Base-by-base conservation (phyloP, 108 stramenopile species). In the Cyclotella baltica region DNA sequence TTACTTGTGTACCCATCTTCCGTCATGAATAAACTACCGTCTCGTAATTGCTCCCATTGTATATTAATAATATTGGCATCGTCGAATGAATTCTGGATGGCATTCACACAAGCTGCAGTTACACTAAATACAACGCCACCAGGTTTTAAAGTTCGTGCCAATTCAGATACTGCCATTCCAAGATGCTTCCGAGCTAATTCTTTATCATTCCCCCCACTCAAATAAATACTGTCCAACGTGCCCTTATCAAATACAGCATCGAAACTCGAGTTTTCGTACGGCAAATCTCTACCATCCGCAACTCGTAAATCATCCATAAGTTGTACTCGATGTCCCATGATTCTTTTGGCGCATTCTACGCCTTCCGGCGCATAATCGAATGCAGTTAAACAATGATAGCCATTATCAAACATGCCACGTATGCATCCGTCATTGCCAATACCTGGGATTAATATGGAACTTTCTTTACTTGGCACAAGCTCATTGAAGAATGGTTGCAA, bases 1-100 rank as follows among this genome's bases (percentile, higher is more conserved):
- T 88, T 91, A 50, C 88, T 89, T 4, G 88, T 74, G 40, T 85
- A 91, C 16, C 88, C 88, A 74, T 91, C 87, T 31, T 86, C 78
- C 18, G 88, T 91, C 0, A 86, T 78, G 64, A 78, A 80, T 6
- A 86, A 33, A 13, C 51, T 72, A 1, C 86, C 86, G 76, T 86
- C 83, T 62, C 76, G 53, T 51, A 76, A 43, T 28, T 80, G 77
- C 22, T 78, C 67, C 57, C 67, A 81, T 38, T 73, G 64, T 20
- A 62, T 62, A 81, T 78, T 69, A 0, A 9, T 37, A 23, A 75
- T 55, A 27, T 61, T 62, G 34, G 38, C 27, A 35, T 16, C 55
- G 36, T 81, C 76, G 70, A 79, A 89, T 30, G 70, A 46, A 30
- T 37, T 46, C 43, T 78, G 71, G 5, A 83, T 81, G 16, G 72